Conservation (phyloP, 2,329 filamentous ascomycete species). For the Hansfordia pulvinata region DNA sequence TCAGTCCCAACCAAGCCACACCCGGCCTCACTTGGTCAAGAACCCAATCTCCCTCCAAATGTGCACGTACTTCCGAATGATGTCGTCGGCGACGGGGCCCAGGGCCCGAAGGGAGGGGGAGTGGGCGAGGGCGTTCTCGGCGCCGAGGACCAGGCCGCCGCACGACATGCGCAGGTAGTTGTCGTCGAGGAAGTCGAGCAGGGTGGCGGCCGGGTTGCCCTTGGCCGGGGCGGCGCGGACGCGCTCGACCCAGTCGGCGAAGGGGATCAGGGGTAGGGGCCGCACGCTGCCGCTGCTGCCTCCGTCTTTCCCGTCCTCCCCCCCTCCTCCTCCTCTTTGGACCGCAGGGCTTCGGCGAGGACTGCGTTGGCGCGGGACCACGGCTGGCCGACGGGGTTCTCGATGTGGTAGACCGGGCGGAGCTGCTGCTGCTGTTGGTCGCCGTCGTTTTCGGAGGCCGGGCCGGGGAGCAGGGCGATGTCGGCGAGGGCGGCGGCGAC, state of each 20-base stretch:
- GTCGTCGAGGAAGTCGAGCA: constrained; percentile 18
- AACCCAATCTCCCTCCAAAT: constrained; percentile 19
- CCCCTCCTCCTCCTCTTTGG: too few relatives aligned
- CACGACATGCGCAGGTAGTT: constrained; percentile 28
- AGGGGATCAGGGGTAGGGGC: neutral
- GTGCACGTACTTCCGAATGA: constrained; percentile 18
- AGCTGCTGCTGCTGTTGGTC: too few relatives aligned
- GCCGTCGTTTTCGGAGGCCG: too few relatives aligned
- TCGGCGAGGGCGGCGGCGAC: constrained; percentile 14
- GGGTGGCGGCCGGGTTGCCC: constrained; percentile 16
- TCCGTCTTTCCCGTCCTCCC: neutral
- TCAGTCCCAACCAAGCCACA: too few relatives aligned
- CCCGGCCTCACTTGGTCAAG: constrained; percentile 6
- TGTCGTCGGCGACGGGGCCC: constrained; percentile 18
- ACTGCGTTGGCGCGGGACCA: constrained; percentile 11
- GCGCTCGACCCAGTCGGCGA: neutral
- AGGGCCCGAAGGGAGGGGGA: constrained; percentile 18
- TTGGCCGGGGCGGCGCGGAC: constrained; percentile 2
- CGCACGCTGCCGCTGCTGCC: too few relatives aligned
- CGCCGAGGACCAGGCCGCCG: constrained; percentile 26
- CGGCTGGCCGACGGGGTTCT: constrained; percentile 15
- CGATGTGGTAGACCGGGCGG: constrained; percentile 14
- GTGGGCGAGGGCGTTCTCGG: constrained; percentile 17
- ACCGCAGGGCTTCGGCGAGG: constrained; percentile 9
- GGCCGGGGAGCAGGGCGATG: constrained; percentile 7